Evolutionary conservation across 2,329 filamentous ascomycete species (phyloP), one percentile per base, ranked within the genome.

Genomic region (Colletotrichum spaethianum): DNA sequence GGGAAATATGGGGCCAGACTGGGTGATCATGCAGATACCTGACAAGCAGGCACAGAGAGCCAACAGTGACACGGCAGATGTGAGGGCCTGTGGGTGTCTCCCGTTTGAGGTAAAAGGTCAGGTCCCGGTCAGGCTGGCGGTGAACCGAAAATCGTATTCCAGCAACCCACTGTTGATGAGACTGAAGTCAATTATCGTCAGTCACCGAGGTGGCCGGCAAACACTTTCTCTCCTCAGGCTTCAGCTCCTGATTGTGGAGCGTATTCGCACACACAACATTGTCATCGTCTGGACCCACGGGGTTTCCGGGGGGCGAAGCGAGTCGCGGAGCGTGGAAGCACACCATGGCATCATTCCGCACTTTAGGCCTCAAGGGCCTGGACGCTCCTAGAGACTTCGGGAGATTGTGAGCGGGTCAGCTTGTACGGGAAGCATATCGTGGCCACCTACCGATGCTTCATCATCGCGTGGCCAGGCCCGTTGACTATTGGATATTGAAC

Each of bases 41-140:
- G 70, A 70, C 70, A 64, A 64, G 60, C 66, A 53, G 46, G n/a
- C 33, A 57, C n/a, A 23, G 55, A 40, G 64, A 68, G 67, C 59
- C 66, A 72, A 60, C 59, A 60, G 31, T 50, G 66, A 50, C 33
- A 53, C 46, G 55, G 56, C 44, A 67, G 23, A 57, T 48, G 31
- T 20, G 31, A 36, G 44, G 46, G 26, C 31, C 16, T 52, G 64
- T 72, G 52, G 52, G 28, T 52, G 65, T 28, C 53, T 63, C 53
- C 60, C 52, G 70, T 72, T 72, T 72, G 70, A 72, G 65, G 44
- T 72, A 69, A n/a, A 69, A 60, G 65, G 65, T 69, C 59, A 69
- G 59, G 69, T 40, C 52, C 65, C 69, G 69, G 69, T 69, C 69
- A 63, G 23, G 44, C 66, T 57, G 46, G 60, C 65, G 65, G 70